Evolutionary conservation across 192 early-diverging fungal genomes (phyloP).

Genomic region (Podila epigama): DNA sequence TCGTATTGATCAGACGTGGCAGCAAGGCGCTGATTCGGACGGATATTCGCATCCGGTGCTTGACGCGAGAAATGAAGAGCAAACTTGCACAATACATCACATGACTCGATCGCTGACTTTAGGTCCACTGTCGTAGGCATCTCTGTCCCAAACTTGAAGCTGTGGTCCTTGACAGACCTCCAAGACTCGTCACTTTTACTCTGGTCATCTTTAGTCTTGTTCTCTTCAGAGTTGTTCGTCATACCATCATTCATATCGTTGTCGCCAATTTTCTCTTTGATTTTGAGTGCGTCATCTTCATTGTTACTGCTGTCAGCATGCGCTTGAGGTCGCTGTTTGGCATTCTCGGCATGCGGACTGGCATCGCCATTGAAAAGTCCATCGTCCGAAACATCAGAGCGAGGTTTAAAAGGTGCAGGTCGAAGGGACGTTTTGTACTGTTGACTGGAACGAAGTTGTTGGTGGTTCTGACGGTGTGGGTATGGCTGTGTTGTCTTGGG

Average conservation of each 20-base stretch:
- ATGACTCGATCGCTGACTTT: slow-evolving; percentile 34
- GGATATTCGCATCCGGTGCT: background rate
- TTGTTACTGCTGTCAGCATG: no score
- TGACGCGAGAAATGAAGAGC: slow-evolving; percentile 19
- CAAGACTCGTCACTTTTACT: background rate
- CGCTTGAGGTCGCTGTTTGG: no score
- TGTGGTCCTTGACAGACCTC: background rate
- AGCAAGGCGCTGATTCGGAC: no score
- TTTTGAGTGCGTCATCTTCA: no score
- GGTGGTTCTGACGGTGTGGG: background rate
- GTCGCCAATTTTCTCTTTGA: no score
- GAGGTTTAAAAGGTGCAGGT: background rate
- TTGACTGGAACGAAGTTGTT: no score
- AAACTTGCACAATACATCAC: slow-evolving; percentile 30
- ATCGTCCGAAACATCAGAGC: no score
- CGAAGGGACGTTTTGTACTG: background rate
- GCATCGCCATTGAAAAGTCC: no score
- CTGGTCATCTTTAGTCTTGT: background rate
- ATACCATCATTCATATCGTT: no score
- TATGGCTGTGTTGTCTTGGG: no score
- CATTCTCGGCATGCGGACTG: no score
- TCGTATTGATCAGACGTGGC: no score
- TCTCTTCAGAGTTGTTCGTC: background rate
- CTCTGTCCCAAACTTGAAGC: slow-evolving; percentile 34
- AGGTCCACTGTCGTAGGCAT: slow-evolving; percentile 40